Percentiles rank a stretch among this genome's conserved stretches.
These are phyloP conservation scores for Zanthoxylum bungeanum DNA, from an alignment of 345 rosid genomes.

Conservation along the genomic window DNA sequence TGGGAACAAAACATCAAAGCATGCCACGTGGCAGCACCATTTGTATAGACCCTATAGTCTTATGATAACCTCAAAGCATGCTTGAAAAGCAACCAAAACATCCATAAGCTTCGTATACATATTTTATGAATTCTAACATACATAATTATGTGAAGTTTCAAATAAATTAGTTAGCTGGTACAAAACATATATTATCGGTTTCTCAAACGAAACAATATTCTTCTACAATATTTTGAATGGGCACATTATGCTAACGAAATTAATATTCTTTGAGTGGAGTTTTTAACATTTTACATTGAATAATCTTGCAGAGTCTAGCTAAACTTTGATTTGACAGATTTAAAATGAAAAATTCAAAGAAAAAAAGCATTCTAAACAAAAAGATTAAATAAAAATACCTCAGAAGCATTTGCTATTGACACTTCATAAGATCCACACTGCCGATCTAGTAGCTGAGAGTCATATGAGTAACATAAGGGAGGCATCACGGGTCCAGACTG, in stretches of 20 bases:
- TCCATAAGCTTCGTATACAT: neutral
- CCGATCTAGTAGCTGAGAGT: slow-evolving; percentile 54
- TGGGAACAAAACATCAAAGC: no score
- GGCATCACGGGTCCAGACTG: slow-evolving; percentile 91
- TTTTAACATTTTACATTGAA: neutral
- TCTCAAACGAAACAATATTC: no score
- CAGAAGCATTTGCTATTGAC: slow-evolving; percentile 73
- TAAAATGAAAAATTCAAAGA: neutral
- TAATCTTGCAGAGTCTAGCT: neutral
- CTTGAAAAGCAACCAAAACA: neutral
- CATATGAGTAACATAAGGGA: slow-evolving; percentile 82
- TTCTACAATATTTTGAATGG: neutral
- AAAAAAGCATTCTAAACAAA: neutral
- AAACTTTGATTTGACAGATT: neutral
- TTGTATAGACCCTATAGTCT: no score
- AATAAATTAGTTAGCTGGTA: no score
- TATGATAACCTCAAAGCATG: neutral
- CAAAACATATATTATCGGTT: no score
- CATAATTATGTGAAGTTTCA: no score
- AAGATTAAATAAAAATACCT: slow-evolving; percentile 37
- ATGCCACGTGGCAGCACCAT: no score
- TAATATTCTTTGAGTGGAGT: neutral
- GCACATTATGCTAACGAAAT: neutral
- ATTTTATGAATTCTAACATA: no score
- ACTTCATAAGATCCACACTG: slow-evolving; percentile 64